Evolutionary conservation across 2,329 filamentous ascomycete species (phyloP), one percentile per base, ranked within the genome.

Genomic region (Lachnellula subtilissima): DNA sequence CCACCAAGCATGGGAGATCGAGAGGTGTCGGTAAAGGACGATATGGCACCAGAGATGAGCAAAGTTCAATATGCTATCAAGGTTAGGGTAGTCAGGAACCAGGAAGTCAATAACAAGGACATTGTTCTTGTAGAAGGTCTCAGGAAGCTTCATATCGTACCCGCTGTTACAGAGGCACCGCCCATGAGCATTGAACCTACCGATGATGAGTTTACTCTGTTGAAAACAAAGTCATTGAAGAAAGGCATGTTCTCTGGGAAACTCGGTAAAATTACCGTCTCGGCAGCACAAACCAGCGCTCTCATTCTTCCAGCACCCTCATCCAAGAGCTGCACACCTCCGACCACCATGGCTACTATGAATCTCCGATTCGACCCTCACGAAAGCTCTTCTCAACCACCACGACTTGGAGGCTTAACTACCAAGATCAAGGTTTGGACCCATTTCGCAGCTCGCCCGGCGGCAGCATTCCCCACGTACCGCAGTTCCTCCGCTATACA

Each of bases 211-310:
- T 71, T 65, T 40, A 40, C 55, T 9, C 58, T 70, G 9, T 61
- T 60, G 0, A 66, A 64, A 42, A 61, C 64, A 9, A 71, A 71
- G 50, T 52, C 57, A 0, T 55, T 71, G 32, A 65, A 62, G 49
- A 69, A 70, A 45, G 67, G 68, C 2, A 54, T 71, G 28, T 71
- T 71, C 48, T 69, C 67, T 23, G 68, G 69, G 11, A 69, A 67
- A 49, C 56, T 71, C 2, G 69, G 69, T 45, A 66, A 59, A 19
- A 67, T 71, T 43, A 69, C 67, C 1, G 63, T 67, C 17, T 65
- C 66, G 9, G 61, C 67, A 23, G 59, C 58, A 6, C 69, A 71
- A 56, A 60, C 69, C 12, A 53, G 57, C 23, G 66, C 69, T 5
- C 55, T 71, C 14, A 53, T 66, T n/a, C 61, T 69, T 11, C 61